Conservation (phyloP, 768 basidiomycete genomes). For the Flagelloscypha sp. region DNA sequence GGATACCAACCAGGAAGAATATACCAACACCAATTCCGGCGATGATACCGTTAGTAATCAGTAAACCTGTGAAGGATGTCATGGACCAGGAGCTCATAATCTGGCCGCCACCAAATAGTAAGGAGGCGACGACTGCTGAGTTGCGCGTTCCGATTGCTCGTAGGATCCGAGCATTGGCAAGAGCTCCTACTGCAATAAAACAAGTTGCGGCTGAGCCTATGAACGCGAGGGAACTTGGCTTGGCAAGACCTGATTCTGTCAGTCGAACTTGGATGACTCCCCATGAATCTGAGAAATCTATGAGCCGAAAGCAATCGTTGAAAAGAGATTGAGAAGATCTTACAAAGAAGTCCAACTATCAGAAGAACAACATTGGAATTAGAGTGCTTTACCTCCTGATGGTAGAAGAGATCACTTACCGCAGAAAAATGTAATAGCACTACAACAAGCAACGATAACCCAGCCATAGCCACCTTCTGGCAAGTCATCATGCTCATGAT, state of each 20-base stretch:
- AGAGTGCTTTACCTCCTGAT: too few relatives aligned
- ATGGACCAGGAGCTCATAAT: slow-evolving; percentile 18
- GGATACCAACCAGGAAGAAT: slow-evolving; percentile 15
- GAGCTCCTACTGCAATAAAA: slow-evolving; percentile 19
- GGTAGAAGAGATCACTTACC: too few relatives aligned
- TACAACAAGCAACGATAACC: too few relatives aligned
- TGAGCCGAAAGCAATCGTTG: too few relatives aligned
- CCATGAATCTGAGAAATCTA: too few relatives aligned
- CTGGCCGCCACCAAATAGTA: slow-evolving; percentile 19
- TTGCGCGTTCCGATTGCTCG: slow-evolving; percentile 21
- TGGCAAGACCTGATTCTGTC: slow-evolving; percentile 17
- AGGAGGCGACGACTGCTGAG: slow-evolving; percentile 19
- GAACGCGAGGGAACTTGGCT: slow-evolving; percentile 20
- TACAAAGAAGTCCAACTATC: too few relatives aligned
- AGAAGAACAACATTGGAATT: too few relatives aligned
- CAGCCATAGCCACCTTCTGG: too few relatives aligned
- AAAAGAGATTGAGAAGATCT: too few relatives aligned
- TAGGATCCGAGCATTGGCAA: slow-evolving; percentile 22
- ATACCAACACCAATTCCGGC: slow-evolving; percentile 21
- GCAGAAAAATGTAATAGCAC: too few relatives aligned
- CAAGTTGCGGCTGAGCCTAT: slow-evolving; percentile 23
- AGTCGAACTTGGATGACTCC: slow-evolving; percentile 22
- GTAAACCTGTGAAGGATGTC: slow-evolving; percentile 16
- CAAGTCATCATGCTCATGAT: too few relatives aligned
- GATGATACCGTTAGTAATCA: slow-evolving; percentile 22